These are phyloP conservation scores for Pseudogymnoascus sp. DNA, from an alignment of 2,329 filamentous ascomycete species.

Conservation along the genomic window DNA sequence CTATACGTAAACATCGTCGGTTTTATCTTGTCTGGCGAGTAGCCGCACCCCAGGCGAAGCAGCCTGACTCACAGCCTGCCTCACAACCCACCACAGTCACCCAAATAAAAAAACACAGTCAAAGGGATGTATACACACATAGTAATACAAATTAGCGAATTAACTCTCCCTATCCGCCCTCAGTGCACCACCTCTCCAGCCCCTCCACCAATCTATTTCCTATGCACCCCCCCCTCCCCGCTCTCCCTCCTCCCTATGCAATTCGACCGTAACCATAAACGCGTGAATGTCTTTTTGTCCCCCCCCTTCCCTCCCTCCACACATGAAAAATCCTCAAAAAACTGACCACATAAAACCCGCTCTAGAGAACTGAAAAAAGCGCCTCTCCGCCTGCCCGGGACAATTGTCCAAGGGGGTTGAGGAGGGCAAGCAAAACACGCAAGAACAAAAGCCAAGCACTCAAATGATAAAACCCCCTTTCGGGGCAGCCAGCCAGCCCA, in stretches of 20 bases:
- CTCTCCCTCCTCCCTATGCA: background rate
- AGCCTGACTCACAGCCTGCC: background rate
- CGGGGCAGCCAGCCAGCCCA: background rate
- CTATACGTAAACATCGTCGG: too few species aligned
- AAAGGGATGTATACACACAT: background rate
- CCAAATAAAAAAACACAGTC: background rate
- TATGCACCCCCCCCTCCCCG: background rate
- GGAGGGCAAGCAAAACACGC: background rate
- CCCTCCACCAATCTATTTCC: background rate
- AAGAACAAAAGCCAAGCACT: background rate
- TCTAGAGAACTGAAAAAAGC: background rate
- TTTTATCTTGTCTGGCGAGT: background rate
- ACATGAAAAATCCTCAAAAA: background rate
- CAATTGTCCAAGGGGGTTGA: background rate
- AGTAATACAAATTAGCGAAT: slow-evolving; percentile 8
- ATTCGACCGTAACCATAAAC: slow-evolving; percentile 1
- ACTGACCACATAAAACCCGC: background rate
- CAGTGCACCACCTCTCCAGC: background rate
- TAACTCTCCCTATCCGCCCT: background rate
- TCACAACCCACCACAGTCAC: background rate
- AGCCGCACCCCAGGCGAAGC: too few species aligned
- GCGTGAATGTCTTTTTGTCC: background rate
- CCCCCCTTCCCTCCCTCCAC: background rate
- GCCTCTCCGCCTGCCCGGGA: background rate
- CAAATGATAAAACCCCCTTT: background rate